Evolutionary conservation across 1,139 yeast genomes (phyloP).

Genomic region (Protomyces arabidopsidicola): DNA sequence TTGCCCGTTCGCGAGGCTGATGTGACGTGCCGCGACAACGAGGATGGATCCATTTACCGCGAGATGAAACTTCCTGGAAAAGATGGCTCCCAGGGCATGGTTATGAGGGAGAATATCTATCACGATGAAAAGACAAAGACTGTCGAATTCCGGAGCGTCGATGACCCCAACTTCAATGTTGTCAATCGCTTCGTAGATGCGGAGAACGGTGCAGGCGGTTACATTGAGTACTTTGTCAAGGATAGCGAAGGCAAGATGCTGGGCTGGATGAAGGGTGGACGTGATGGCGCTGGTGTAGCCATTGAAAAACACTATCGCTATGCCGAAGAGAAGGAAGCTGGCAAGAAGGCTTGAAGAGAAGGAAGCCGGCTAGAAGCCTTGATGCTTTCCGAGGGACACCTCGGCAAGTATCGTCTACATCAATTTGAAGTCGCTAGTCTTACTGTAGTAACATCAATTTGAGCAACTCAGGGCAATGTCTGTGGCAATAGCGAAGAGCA

Average conservation of each 20-base stretch:
- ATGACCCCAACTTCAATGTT: conserved; percentile 8
- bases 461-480: no score
- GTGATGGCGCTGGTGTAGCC: conserved; percentile 14
- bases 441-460: no score
- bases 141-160: conserved; percentile 16
- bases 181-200: conserved; percentile 2
- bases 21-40: conserved; percentile 3
- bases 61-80: conserved; percentile 3
- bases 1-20: conserved; percentile 5
- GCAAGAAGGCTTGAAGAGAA: not conserved
- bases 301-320: conserved; percentile 14
- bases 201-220: not conserved
- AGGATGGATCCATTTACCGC: conserved; percentile 11
- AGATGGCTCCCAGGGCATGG: not conserved
- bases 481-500: no score
- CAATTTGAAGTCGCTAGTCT: no score
- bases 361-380: no score
- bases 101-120: conserved; percentile 11
- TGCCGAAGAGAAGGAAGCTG: not conserved
- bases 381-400: no score
- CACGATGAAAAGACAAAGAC: not conserved
- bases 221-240: conserved; percentile 20
- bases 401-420: no score
- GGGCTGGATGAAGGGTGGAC: conserved; percentile 19
- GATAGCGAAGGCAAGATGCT: conserved; percentile 6